Evolutionary conservation across 192 early-diverging fungal species (phyloP), one percentile per base, ranked within the genome.

Genomic region (Coemansia javaensis): DNA sequence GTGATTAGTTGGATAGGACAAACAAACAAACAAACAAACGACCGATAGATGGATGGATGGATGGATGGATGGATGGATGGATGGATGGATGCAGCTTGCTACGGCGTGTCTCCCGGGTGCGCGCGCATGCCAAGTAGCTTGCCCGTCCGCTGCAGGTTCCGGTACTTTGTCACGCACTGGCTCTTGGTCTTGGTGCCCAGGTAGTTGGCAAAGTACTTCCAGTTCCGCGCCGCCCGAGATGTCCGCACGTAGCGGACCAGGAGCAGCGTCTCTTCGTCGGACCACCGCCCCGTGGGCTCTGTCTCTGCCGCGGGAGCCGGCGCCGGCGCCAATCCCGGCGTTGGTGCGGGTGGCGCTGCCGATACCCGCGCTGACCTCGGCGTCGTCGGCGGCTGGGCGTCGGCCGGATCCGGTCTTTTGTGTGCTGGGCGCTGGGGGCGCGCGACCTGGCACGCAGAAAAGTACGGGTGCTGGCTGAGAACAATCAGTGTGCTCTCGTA

Each of bases 81-180:
- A n/a, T n/a, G n/a, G n/a, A n/a, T n/a, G n/a, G n/a, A n/a, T n/a
- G n/a, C n/a, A n/a, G n/a, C n/a, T n/a, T n/a, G n/a, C n/a, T n/a
- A n/a, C n/a, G n/a, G n/a, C n/a, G n/a, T n/a, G n/a, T n/a, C n/a
- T n/a, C n/a, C n/a, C n/a, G n/a, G n/a, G n/a, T n/a, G n/a, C n/a
- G n/a, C n/a, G n/a, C n/a, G n/a, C n/a, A n/a, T n/a, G n/a, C n/a
- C n/a, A n/a, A n/a, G n/a, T n/a, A 30, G 1, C 28, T 1, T 30
- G 28, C 28, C 28, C 5, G 3, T 10, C 10, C 28, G 5, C 5
- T 8, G 3, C 28, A 30, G 28, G 28, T 40, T 60, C 1, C 67
- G 59, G 37, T 59, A 70, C 38, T 70, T 70, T 48, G 63, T 70
- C 20, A 28, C 40, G 41, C 67, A 70, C 47, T 70, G 67, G 2